Base-by-base conservation (phyloP, 495 filamentous ascomycete species). In the Rhypophila decipiens region DNA sequence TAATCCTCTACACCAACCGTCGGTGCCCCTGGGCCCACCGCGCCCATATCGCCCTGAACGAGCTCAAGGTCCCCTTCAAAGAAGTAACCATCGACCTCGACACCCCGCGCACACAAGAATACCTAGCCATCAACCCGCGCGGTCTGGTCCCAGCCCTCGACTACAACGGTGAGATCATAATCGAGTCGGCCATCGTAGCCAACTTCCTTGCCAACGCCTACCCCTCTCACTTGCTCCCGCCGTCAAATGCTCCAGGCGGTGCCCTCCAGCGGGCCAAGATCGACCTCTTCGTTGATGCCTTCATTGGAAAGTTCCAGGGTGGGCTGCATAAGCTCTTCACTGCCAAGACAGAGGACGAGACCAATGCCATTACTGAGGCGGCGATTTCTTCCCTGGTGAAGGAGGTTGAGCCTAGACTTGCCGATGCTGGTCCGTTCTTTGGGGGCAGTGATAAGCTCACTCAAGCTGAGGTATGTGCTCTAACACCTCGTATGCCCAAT, bases 1-100 rank as follows among this genome's bases (percentile, higher is more conserved):
- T 76, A 45, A 74, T 64, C 43, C 60, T 88, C 20, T 94, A 94
- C 65, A 91, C 87, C 46, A 87, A 84, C 73, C 83, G 78, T 52
- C 21, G 38, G 41, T 94, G 88, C 66, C 89, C 89, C 13, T 94
- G 78, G 77, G 88, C 88, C 1, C 87, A 93, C 58, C 83, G 89
- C 20, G 86, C 77, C 2, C 84, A 94, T 58, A 90, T 91, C 38
- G 78, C 79, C 7, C 77, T 95, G 21, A 73, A 76, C 20, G 87
- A 89, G 60, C 76, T 89, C 11, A 74, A 77, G 22, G 58, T 95
- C 17, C 76, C 83, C 1, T 93, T 80, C 52, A 81, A 91, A 51
- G 85, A 91, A 55, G 85, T 89, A 55, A 82, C 79, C 44, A 89
- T 95, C 60, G 84, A 90, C 59, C 74, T 96, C 38, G 56, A 64